Evolutionary conservation across 2,329 filamentous ascomycete genomes (phyloP).

Genomic region (Diaporthe velutina): DNA sequence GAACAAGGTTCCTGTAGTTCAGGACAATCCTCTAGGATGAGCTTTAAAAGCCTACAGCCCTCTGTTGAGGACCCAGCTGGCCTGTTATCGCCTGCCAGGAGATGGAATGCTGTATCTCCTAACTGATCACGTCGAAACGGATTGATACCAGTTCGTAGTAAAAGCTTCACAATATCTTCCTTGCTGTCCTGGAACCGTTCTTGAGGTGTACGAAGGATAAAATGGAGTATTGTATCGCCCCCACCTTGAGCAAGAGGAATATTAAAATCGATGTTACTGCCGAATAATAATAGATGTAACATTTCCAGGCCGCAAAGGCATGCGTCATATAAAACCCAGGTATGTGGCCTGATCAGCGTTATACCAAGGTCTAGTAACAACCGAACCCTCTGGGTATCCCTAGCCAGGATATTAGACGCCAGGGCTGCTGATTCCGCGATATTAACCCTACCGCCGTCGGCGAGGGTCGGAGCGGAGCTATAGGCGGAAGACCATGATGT

Average conservation of each 20-base stretch:
- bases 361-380: not conserved
- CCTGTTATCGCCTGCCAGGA: not conserved
- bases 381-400: not conserved
- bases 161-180: not conserved
- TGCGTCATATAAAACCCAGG: not conserved
- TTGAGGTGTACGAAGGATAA: not conserved
- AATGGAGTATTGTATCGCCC: not conserved
- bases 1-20: not conserved
- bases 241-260: not conserved
- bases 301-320: not conserved
- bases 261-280: not conserved
- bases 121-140: not conserved
- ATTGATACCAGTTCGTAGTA: not conserved
- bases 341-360: not conserved
- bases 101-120: not conserved
- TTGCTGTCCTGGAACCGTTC: not conserved
- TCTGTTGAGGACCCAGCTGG: not conserved
- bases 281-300: not conserved
- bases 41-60: not conserved
- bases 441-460: not conserved
- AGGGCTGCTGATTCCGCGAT: not conserved
- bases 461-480: not conserved
- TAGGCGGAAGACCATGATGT: constrained; percentile 1
- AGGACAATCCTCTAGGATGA: not conserved
- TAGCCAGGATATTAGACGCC: not conserved